Conservation (phyloP, 192 early-diverging fungal species). For the Entophlyctis luteolus region DNA sequence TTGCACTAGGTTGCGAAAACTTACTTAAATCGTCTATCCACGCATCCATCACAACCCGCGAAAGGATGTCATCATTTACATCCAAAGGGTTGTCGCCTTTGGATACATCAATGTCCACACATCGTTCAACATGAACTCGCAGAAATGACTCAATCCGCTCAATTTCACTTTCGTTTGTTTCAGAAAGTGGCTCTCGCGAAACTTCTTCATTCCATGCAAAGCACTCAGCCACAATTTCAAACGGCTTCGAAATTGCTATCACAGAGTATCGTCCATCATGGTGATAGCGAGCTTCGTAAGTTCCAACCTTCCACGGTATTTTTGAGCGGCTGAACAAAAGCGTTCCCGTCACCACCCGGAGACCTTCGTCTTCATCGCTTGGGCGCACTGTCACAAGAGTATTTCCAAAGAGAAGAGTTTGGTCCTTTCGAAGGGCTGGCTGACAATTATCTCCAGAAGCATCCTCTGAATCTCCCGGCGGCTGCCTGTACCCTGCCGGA, state of each 20-base stretch:
- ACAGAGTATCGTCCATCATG: slow-evolving; percentile 82
- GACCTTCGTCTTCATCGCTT: slow-evolving; percentile 17
- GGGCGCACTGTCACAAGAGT: slow-evolving; percentile 20
- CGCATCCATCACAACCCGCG: slow-evolving; percentile 22
- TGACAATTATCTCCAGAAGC: not conserved
- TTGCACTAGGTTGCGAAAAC: slow-evolving; percentile 1
- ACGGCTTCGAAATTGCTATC: slow-evolving; percentile 68
- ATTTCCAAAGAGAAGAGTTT: slow-evolving; percentile 24
- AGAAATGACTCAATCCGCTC: slow-evolving; percentile 16
- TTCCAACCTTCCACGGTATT: slow-evolving; percentile 82
- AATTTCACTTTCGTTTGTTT: not conserved
- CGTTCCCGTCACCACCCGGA: slow-evolving; percentile 42
- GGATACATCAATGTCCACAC: slow-evolving; percentile 31
- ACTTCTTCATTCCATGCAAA: slow-evolving; percentile 25
- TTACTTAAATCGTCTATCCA: slow-evolving; percentile 26
- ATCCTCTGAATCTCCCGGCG: too few relatives aligned
- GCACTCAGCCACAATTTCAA: slow-evolving; percentile 63
- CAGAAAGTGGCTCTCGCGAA: not conserved
- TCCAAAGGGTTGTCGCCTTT: slow-evolving; percentile 9
- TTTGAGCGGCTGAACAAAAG: slow-evolving; percentile 64
- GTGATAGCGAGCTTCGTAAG: slow-evolving; percentile 89
- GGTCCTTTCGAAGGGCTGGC: not conserved
- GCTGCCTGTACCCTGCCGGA: not conserved
- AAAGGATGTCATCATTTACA: slow-evolving; percentile 29
- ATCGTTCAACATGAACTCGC: slow-evolving; percentile 21